phyloP scores from a whole-genome alignment of 768 basidiomycete species.

The Myochromella boudieri region DNA sequence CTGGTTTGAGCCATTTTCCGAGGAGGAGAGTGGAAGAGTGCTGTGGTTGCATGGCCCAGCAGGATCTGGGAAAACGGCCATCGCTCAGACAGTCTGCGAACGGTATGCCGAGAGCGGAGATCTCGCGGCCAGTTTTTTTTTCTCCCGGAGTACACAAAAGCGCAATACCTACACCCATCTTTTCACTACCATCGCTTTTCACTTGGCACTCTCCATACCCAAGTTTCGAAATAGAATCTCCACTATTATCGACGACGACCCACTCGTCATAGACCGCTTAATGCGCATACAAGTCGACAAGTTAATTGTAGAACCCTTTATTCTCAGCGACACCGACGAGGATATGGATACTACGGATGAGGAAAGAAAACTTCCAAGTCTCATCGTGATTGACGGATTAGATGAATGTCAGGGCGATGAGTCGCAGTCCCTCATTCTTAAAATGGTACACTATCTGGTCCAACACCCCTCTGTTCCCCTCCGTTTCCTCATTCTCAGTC shows the following conservation, averaged over 20 bases:
- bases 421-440: background rate
- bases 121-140: background rate
- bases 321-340: background rate
- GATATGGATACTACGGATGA: background rate
- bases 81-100: background rate
- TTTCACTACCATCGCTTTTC: background rate
- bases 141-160: background rate
- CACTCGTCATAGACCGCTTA: background rate
- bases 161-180: background rate
- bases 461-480: background rate
- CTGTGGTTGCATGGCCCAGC: no score
- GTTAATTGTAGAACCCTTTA: background rate
- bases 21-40: no score
- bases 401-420: no score
- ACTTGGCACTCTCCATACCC: background rate
- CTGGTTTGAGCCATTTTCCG: no score
- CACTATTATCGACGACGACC: background rate
- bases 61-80: no score
- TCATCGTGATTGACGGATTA: no score
- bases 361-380: background rate
- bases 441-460: background rate
- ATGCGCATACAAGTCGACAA: background rate
- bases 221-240: background rate
- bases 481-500: no score
- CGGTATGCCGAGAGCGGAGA: background rate